Evolutionary conservation across 352 stramenopile species (phyloP), one percentile per base, ranked within the genome.

Genomic region (Phytophthora podocarpi): DNA sequence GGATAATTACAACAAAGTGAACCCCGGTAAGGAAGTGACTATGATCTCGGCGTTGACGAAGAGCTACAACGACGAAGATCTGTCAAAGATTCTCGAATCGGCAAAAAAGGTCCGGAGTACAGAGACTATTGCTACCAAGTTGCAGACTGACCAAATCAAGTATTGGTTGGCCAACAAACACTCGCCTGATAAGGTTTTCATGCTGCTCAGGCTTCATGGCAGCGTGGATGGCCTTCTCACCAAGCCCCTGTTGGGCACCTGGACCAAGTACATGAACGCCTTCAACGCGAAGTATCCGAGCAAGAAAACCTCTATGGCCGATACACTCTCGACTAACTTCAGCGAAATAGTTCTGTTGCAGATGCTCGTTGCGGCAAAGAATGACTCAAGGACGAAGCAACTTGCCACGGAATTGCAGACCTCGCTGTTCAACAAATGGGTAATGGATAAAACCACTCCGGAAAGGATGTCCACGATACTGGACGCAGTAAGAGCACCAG

Each of bases 61-160:
- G n/a, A 18, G 4, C 11, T 64, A 57, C 35, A 27, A 16, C 9
- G 21, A 47, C 13, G 30, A 2, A 8, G n/a, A n/a, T 34, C 4
- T 65, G 9, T 27, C 26, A n/a, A 34, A 31, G 16, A 65, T 65
- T 36, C 12, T 65, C 5, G 23, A 52, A 4, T n/a, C 21, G 12
- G 57, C 57, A 4, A 47, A 27, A 11, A 59, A 35, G 16, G 9
- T 48, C 5, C 26, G 37, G 16, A 32, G 18, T 2, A 53, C 47
- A 6, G 30, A 52, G 7, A 11, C 3, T 0, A 39, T 64, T 13
- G 56, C 56, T 0, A 45, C n/a, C 1, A 51, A 21, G 18, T 28
- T 65, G 30, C 49, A 65, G 24, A 20, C 12, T 0, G 21, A 45
- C 4, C 37, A 59, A 30, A 39, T 47, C 7, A n/a, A 15, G 16